Evolutionary conservation across 768 basidiomycete species (phyloP).

Genomic region (Leccinum arenicola): DNA sequence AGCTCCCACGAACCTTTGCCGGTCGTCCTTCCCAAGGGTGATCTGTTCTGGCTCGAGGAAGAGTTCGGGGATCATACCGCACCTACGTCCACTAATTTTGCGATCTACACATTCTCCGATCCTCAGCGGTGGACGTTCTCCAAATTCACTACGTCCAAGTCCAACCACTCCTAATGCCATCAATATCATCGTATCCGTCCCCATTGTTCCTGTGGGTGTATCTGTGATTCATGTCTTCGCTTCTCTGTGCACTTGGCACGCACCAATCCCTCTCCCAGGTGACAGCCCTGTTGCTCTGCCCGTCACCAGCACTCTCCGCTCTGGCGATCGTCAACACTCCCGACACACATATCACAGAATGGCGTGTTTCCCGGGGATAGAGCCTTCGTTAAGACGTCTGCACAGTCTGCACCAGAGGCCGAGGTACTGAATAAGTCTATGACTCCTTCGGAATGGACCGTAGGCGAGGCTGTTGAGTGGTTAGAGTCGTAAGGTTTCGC

Average conservation of each 20-base stretch:
- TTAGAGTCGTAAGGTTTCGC: constrained; percentile 82
- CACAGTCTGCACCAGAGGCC: constrained; percentile 17
- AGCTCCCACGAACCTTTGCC: constrained; percentile 33
- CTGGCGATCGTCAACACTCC: constrained; percentile 24
- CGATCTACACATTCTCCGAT: constrained; percentile 22
- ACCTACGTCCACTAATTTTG: constrained; percentile 9
- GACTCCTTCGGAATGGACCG: constrained; percentile 73
- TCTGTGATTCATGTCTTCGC: constrained; percentile 21
- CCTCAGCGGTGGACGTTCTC: constrained; percentile 16
- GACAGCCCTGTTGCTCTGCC: constrained; percentile 29
- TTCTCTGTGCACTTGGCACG: constrained; percentile 21
- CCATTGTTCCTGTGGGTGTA: constrained; percentile 17
- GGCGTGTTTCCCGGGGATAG: constrained; percentile 33
- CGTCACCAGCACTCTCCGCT: constrained; percentile 29
- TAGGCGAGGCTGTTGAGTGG: constrained; percentile 92
- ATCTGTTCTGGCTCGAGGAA: constrained; percentile 9
- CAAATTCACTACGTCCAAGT: constrained; percentile 20
- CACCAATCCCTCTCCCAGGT: constrained; percentile 23
- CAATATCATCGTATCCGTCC: constrained; percentile 22
- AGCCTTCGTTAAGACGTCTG: constrained; percentile 23
- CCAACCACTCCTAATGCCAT: constrained; percentile 28
- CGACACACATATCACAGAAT: constrained; percentile 40
- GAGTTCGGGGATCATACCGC: constrained; percentile 9
- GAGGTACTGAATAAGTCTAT: constrained; percentile 31
- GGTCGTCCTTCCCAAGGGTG: constrained; percentile 24